Evolutionary conservation across 345 rosid genomes (phyloP).

Genomic region (Adansonia digitata): DNA sequence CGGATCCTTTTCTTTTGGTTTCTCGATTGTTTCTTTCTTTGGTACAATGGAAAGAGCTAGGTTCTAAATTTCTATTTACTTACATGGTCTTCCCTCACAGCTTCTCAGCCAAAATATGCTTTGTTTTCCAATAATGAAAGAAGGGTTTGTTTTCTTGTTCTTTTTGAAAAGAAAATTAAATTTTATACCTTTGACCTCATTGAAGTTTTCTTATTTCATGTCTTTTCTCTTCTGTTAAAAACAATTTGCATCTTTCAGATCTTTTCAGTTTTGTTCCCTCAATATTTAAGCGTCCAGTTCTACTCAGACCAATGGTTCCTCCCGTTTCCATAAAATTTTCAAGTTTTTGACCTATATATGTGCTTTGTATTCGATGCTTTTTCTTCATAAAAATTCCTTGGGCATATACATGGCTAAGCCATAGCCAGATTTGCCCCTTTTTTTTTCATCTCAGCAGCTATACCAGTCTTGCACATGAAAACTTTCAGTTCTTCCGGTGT

Average conservation of each 20-base stretch:
- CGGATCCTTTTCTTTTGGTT: neutral
- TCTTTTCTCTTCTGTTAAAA: neutral
- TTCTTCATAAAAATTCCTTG: no score
- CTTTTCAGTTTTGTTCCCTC: neutral
- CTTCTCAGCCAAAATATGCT: neutral
- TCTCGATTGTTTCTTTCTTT: neutral
- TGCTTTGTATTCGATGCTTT: neutral
- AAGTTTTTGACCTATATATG: neutral
- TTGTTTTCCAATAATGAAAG: neutral
- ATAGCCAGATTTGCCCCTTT: no score
- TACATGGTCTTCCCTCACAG: no score
- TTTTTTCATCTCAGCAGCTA: neutral
- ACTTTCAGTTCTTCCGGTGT: neutral
- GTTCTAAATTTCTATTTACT: no score
- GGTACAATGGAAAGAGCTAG: neutral
- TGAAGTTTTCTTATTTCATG: neutral
- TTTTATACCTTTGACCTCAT: neutral
- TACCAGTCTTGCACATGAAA: neutral
- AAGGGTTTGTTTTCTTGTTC: no score
- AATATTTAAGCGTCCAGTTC: neutral
- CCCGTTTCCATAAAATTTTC: neutral
- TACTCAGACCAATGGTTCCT: neutral
- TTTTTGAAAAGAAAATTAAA: neutral
- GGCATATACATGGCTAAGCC: no score
- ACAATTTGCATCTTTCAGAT: neutral